Evolutionary conservation across 768 basidiomycete genomes (phyloP), one percentile per base, ranked within the genome.

Genomic region (Mycena galopus): DNA sequence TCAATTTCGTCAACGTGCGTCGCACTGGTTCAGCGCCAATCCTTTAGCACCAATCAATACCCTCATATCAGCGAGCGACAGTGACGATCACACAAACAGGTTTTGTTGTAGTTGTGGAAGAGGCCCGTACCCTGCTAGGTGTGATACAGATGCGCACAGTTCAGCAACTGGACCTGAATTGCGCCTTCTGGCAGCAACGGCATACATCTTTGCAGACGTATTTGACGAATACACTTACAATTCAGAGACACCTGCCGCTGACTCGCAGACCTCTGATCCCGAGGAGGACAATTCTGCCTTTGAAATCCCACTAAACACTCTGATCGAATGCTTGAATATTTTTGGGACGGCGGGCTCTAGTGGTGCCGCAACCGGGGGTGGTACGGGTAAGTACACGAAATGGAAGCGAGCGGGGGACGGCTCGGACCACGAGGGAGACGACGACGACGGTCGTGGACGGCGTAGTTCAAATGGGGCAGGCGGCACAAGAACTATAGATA

Each of bases 261-360:
- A 75, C 19, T 80, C 81, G 10, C 77, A 80, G 67, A 68, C 76
- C 51, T 78, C 77, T 25, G 78, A 81, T 12, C 80, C 80, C 33
- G 79, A 78, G 16, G 69, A 64, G 12, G 81, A 84, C 27, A 86
- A 83, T 64, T 81, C 84, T 3, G 87, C 90, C 0, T 94, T 98
- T 77, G 95, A 97, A 80, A 88, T 99, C 67, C 93, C 93, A 3
- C 88, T 99, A 44, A 89, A 90, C 79, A 92, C 92, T 4, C 83
- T 98, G 61, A 88, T 98, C 71, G 96, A 98, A 74, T 96, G 95
- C 77, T 86, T 99, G 35, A 97, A 97, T 77, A 92, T 98, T 66
- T 98, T 97, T 77, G 97, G 97, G 32, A 94, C 96, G 14, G 94
- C 93, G 2, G 86, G 88, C 16, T 81, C 85, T 44, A 78, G 82